Conservation (phyloP, 352 stramenopile genomes). For the Globisporangium ultimum region DNA sequence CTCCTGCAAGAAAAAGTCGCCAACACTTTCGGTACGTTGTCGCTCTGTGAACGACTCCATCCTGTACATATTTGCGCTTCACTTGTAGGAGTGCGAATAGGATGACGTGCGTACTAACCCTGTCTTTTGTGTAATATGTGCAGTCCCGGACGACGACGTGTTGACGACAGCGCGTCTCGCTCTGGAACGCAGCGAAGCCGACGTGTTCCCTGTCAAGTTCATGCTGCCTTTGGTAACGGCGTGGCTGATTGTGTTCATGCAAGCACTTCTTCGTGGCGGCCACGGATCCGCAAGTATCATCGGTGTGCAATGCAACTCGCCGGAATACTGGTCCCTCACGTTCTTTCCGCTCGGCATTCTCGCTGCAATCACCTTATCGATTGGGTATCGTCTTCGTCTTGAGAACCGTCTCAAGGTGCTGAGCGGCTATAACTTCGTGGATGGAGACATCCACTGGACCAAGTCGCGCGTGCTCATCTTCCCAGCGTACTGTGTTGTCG, state of each 20-base stretch:
- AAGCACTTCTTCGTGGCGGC: slow-evolving; percentile 70
- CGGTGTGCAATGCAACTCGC: slow-evolving; percentile 91
- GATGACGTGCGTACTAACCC: no score
- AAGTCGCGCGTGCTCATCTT: slow-evolving; percentile 86
- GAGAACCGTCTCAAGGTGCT: slow-evolving; percentile 73
- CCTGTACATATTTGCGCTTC: no score
- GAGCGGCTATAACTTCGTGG: slow-evolving; percentile 69
- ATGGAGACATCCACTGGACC: slow-evolving; percentile 96
- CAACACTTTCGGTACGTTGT: slow-evolving; percentile 17
- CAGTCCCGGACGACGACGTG: no score
- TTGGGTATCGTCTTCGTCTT: slow-evolving; percentile 59
- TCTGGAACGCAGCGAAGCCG: no score
- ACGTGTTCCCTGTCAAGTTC: slow-evolving; percentile 14
- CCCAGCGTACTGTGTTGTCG: slow-evolving; percentile 90
- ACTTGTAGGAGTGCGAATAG: no score
- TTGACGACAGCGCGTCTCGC: no score
- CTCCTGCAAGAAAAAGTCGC: no score
- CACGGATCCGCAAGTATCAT: slow-evolving; percentile 74
- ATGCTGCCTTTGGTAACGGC: slow-evolving; percentile 49
- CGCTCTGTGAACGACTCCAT: no score
- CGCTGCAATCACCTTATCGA: slow-evolving; percentile 31
- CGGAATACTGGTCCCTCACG: slow-evolving; percentile 92
- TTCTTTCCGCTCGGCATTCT: slow-evolving; percentile 78
- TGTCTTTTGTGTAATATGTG: no score
- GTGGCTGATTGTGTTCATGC: slow-evolving; percentile 72